Percentiles rank a stretch among this genome's conserved stretches.
Conservation (phyloP, 805 yeast genomes). For the Maudiozyma saulgeensis region DNA sequence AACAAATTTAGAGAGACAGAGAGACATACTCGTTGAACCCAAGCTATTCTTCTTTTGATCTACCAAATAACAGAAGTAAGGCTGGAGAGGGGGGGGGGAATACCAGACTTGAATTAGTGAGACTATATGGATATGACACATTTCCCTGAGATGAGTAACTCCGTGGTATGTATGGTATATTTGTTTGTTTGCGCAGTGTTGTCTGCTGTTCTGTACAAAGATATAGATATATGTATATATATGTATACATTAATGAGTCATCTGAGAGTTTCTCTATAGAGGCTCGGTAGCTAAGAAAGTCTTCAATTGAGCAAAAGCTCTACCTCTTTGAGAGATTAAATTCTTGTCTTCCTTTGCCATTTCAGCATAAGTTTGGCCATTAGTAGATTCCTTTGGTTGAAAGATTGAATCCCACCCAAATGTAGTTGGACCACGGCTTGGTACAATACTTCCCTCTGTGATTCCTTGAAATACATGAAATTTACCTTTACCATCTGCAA, state of each 20-base stretch:
- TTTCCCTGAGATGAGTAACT: too few species aligned
- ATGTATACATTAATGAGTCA: too few species aligned
- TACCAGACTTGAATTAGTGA: too few species aligned
- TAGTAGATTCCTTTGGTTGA: constrained; percentile 43
- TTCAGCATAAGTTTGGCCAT: constrained; percentile 82
- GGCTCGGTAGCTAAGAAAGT: constrained; percentile 34
- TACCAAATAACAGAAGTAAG: too few species aligned
- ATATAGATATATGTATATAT: too few species aligned
- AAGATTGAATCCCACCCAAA: constrained; percentile 96
- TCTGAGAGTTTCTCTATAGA: not conserved
- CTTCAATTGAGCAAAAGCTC: constrained; percentile 67
- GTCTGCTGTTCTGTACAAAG: not conserved
- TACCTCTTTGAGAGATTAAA: constrained; percentile 75
- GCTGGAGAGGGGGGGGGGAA: too few species aligned
- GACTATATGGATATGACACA: too few species aligned
- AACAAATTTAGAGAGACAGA: too few species aligned
- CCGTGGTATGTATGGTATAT: too few species aligned
- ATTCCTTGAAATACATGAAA: constrained; percentile 78
- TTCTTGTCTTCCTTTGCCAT: constrained; percentile 72
- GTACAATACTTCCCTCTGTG: constrained; percentile 73
- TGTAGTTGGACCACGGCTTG: constrained; percentile 62
- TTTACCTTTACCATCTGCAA: constrained; percentile 73
- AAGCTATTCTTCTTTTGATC: too few species aligned
- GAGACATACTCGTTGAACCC: too few species aligned
- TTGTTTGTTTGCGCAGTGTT: too few species aligned